A percentile compares a stretch with the other conserved stretches of the same genome.
Conservation (phyloP, 2,329 filamentous ascomycete genomes). For the Neonectria ditissima region DNA sequence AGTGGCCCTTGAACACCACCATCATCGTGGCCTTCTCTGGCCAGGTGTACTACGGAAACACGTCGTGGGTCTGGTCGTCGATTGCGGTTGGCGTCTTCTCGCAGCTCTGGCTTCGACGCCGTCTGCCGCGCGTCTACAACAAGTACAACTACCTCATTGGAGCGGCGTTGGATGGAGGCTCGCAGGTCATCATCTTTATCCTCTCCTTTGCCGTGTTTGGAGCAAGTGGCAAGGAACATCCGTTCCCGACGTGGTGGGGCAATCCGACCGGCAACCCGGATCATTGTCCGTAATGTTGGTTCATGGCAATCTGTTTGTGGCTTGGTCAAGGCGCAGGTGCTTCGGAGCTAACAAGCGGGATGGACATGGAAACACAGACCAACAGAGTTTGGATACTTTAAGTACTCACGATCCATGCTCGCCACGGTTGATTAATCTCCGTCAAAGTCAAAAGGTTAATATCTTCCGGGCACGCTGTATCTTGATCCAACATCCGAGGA, state of each 20-base stretch:
- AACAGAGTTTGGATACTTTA: background rate
- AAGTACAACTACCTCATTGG: constrained; percentile 47
- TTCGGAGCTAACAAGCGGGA: too few species aligned
- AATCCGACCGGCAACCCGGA: background rate
- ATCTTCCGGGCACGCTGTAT: background rate
- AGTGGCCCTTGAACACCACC: background rate
- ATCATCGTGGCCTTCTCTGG: constrained; percentile 58
- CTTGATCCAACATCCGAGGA: background rate
- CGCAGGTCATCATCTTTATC: constrained; percentile 45
- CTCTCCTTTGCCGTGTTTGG: constrained; percentile 43
- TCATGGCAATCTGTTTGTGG: too few species aligned
- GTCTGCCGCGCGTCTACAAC: constrained; percentile 40
- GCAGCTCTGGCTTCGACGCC: constrained; percentile 42
- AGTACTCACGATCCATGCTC: background rate
- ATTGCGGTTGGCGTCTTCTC: constrained; percentile 50
- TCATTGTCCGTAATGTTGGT: background rate
- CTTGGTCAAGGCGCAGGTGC: too few species aligned
- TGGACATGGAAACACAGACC: background rate
- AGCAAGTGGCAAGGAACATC: constrained; percentile 34
- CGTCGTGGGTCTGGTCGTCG: constrained; percentile 50
- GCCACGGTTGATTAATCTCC: background rate
- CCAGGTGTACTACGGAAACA: constrained; percentile 53
- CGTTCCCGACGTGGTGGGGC: constrained; percentile 31
- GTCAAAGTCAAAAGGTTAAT: background rate
- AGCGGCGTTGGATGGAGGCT: constrained; percentile 45